Evolutionary conservation across 2,329 filamentous ascomycete species (phyloP).

Genomic region (Fusarium sp.): DNA sequence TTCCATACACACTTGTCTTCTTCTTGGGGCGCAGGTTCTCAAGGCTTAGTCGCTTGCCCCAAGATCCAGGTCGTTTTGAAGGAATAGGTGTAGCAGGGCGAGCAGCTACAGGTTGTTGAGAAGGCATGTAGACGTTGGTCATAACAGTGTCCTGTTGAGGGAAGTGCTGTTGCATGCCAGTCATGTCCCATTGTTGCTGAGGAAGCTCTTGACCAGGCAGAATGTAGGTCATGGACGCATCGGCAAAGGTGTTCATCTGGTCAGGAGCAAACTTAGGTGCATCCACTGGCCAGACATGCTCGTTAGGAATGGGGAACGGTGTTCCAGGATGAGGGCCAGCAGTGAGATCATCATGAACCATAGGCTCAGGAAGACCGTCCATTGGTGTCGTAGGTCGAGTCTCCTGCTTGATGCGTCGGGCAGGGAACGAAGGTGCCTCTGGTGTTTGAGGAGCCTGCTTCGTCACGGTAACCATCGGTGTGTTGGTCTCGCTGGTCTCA

Average conservation of each 20-base stretch:
- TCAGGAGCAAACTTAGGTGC: constrained; percentile 56
- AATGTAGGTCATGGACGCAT: constrained; percentile 49
- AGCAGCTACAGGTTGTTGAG: constrained; percentile 41
- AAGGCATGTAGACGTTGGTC: constrained; percentile 44
- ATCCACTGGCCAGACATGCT: constrained; percentile 53
- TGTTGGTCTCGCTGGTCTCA: constrained; percentile 37
- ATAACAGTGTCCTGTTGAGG: constrained; percentile 47
- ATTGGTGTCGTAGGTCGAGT: constrained; percentile 53
- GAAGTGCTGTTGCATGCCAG: constrained; percentile 43
- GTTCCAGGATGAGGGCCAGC: constrained; percentile 56
- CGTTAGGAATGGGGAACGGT: constrained; percentile 55
- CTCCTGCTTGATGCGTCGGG: constrained; percentile 51
- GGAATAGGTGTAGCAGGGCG: constrained; percentile 55
- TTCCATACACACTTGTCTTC: constrained; percentile 50
- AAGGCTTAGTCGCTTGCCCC: constrained; percentile 53
- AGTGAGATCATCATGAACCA: constrained; percentile 52
- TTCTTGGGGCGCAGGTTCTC: constrained; percentile 54
- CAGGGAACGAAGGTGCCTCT: constrained; percentile 46
- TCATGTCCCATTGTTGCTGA: constrained; percentile 46
- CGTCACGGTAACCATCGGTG: constrained; percentile 44
- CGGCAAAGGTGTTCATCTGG: constrained; percentile 50
- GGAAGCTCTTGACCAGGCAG: constrained; percentile 46
- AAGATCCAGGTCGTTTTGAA: constrained; percentile 54
- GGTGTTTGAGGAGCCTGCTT: constrained; percentile 48
- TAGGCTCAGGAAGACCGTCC: constrained; percentile 44